Evolutionary conservation across 1,284 basidiomycete genomes (phyloP).

Genomic region (Sphaerobolus stellatus): DNA sequence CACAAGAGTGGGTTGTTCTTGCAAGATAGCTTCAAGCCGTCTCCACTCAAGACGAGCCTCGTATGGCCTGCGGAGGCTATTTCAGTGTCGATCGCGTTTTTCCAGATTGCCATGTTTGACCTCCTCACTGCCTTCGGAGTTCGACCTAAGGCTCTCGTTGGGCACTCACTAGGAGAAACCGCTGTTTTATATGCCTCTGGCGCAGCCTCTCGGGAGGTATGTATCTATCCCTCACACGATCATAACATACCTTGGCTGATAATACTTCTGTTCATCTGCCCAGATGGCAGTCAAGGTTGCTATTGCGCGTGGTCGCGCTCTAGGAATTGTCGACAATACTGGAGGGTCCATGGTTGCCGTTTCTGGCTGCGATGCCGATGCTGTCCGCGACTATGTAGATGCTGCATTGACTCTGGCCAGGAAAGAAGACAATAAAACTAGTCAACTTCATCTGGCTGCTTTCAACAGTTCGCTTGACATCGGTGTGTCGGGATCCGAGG

Average conservation of each 20-base stretch:
- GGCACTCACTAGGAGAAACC: constrained; percentile 44
- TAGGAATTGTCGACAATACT: constrained; percentile 31
- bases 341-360: constrained; percentile 44
- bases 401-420: constrained; percentile 21
- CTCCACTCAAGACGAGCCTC: neutral
- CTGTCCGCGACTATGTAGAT: neutral
- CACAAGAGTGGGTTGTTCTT: neutral
- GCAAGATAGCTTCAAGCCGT: neutral
- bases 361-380: constrained; percentile 24
- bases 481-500: constrained; percentile 33
- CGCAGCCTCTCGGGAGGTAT: constrained; percentile 28
- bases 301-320: constrained; percentile 36
- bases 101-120: constrained; percentile 46
- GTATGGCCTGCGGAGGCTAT: constrained; percentile 32
- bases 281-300: constrained; percentile 41
- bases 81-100: constrained; percentile 37
- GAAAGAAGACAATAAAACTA: constrained; percentile 14
- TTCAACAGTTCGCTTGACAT: constrained; percentile 41
- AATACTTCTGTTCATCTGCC: neutral
- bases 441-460: constrained; percentile 5
- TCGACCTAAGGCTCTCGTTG: constrained; percentile 36
- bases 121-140: constrained; percentile 34
- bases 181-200: constrained; percentile 43
- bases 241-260: neutral
- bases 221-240: neutral